phyloP scores from a whole-genome alignment of 2,329 filamentous ascomycete genomes.

The Fusarium transvaalense region DNA sequence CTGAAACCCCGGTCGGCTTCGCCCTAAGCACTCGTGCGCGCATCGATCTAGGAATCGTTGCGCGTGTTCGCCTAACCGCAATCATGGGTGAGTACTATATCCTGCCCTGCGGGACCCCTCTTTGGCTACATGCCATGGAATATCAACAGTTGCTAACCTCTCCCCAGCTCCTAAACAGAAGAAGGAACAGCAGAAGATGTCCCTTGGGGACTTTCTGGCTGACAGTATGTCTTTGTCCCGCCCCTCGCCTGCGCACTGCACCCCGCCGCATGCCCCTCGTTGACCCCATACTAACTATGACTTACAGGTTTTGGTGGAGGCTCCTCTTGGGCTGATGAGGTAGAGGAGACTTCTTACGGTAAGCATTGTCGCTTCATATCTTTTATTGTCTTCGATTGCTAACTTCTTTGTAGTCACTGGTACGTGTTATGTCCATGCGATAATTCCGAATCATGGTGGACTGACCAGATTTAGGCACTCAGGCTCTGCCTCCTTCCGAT shows the following conservation, averaged over 20 bases:
- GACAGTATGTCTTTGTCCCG: constrained; percentile 75
- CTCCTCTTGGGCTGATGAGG: constrained; percentile 99
- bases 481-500: constrained; percentile 66
- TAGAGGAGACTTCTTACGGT: constrained; percentile 86
- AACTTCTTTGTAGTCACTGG: constrained; percentile 53
- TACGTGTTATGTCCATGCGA: constrained; percentile 46
- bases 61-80: constrained; percentile 65
- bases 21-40: constrained; percentile 53
- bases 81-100: constrained; percentile 68
- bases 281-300: constrained; percentile 44
- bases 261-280: constrained; percentile 44
- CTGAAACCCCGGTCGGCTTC: constrained; percentile 50
- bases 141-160: constrained; percentile 24
- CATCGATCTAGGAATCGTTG: constrained; percentile 59
- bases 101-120: constrained; percentile 9
- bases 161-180: constrained; percentile 86
- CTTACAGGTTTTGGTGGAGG: constrained; percentile 67
- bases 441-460: constrained; percentile 32
- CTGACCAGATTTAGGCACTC: constrained; percentile 62
- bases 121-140: neutral
- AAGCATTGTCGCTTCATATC: constrained; percentile 56
- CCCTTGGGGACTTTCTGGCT: constrained; percentile 93
- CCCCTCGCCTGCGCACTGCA: constrained; percentile 49
- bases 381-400: constrained; percentile 45
- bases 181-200: constrained; percentile 96